These are phyloP conservation scores for Pythium brassicae DNA, from an alignment of 352 stramenopile genomes.

Conservation along the genomic window DNA sequence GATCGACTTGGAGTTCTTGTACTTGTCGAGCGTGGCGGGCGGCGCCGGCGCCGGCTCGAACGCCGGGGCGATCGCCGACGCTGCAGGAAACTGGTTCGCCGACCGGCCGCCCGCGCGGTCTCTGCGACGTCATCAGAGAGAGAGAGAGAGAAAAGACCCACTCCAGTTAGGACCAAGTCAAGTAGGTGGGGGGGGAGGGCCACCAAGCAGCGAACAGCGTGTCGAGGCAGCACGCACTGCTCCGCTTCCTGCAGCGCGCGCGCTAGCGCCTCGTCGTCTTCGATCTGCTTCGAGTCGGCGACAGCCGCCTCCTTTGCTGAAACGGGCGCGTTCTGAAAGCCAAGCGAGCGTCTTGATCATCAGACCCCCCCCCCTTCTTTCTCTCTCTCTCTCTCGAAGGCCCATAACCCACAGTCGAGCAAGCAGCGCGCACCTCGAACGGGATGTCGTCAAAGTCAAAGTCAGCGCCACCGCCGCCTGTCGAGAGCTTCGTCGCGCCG, in stretches of 20 bases:
- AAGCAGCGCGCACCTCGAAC: conserved; percentile 50
- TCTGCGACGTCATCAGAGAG: conserved; percentile 9
- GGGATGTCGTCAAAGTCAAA: conserved; percentile 90
- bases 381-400: background rate
- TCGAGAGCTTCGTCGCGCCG: conserved; percentile 76
- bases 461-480: conserved; percentile 30
- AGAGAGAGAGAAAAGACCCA: too few species aligned
- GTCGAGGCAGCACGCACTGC: conserved; percentile 36
- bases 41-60: conserved; percentile 8
- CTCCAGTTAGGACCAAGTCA: too few species aligned
- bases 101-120: conserved; percentile 15
- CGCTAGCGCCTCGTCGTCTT: conserved; percentile 83
- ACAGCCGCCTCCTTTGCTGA: conserved; percentile 22
- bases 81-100: conserved; percentile 10
- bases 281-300: conserved; percentile 69
- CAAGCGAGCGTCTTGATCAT: too few species aligned
- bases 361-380: too few species aligned
- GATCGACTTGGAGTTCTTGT: conserved; percentile 91
- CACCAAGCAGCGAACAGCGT: background rate
- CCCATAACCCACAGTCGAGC: background rate
- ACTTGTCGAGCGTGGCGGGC: conserved; percentile 82
- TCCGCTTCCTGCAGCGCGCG: conserved; percentile 77
- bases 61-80: conserved; percentile 4
- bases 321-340: conserved; percentile 53
- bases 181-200: too few species aligned